Base-by-base conservation (phyloP, 2,329 filamentous ascomycete genomes). In the Cercospora zeina region DNA sequence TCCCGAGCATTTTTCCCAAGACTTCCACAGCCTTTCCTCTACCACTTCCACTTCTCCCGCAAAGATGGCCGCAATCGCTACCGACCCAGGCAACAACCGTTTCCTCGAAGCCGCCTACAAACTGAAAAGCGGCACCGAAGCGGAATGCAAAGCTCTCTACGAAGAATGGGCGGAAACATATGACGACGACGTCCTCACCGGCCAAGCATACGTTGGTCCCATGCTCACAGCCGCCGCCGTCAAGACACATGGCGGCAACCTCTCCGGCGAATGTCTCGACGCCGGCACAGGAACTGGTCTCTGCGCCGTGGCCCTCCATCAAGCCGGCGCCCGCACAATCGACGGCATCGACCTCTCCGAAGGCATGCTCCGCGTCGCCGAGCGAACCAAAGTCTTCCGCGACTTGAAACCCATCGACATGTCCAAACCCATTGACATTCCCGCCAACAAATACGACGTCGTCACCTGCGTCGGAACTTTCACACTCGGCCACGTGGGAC, bases 401-500 rank as follows among this genome's bases (percentile, higher is more conserved):
- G 69, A 75, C 16, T 74, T 85, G 9, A 73, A 75, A 16, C 69
- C 76, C 2, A 78, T 75, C 1, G 82, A 85, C 67, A 71, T 85
- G 63, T 81, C 79, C 16, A 73, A 77, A 54, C 74, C 71, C 0
- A 74, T 85, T 13, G 67, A 74, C 3, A 70, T 72, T 37, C 62
- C 72, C 3, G 76, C 80, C 63, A 74, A 74, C 9, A 73, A 72
- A 2, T 85, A 83, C 65, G 82, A 83, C 55, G 77, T 79, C 4
- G 76, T 85, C 16, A 77, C 79, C 1, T 85, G 83, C 72, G 78
- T 81, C 24, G 83, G 83, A 27, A 85, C 82, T 2, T 78, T 85
- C 63, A 85, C 83, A 0, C 77, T 80, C 58, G 82, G 81, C 10
- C 83, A 85, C 64, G 79, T 85, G 36, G 83, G 82, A 0, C 82